phyloP scores from a whole-genome alignment of 768 basidiomycete genomes.

The Boletus barrowsii region DNA sequence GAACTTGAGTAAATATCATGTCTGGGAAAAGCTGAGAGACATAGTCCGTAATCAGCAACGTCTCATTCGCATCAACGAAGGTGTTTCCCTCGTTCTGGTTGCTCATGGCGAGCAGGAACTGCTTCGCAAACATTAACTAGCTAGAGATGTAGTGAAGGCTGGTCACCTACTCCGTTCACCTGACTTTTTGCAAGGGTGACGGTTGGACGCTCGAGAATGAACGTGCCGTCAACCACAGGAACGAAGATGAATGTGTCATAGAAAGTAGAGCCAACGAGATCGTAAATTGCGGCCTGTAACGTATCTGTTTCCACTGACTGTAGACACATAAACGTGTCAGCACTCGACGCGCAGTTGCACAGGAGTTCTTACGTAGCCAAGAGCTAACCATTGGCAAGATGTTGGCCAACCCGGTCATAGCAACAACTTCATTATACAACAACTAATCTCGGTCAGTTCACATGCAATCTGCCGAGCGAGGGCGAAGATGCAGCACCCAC shows the following conservation, averaged over 20 bases:
- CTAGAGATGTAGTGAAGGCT: not conserved
- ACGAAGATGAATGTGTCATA: conserved; percentile 39
- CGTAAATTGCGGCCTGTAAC: conserved; percentile 34
- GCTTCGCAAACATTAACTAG: conserved; percentile 13
- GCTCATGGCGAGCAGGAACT: conserved; percentile 20
- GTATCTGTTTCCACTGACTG: conserved; percentile 30
- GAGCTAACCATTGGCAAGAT: not conserved
- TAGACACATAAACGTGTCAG: conserved; percentile 40
- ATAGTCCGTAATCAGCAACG: conserved; percentile 15
- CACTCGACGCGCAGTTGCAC: conserved; percentile 31
- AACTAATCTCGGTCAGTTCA: conserved; percentile 7
- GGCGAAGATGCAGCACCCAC: conserved; percentile 5
- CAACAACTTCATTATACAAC: conserved; percentile 13
- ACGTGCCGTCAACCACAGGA: conserved; percentile 48
- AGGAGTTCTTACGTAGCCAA: conserved; percentile 3
- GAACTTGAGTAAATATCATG: conserved; percentile 26
- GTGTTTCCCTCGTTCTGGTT: conserved; percentile 33
- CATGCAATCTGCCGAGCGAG: no score
- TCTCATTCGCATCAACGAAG: conserved; percentile 28
- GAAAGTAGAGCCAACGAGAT: conserved; percentile 33
- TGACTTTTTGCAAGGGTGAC: conserved; percentile 35
- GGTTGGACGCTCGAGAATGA: conserved; percentile 43
- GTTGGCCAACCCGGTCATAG: conserved; percentile 12
- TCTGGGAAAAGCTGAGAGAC: conserved; percentile 40
- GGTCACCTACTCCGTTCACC: conserved; percentile 39